A percentile compares a stretch with the other conserved stretches of the same genome.
Evolutionary conservation across 495 filamentous ascomycete genomes (phyloP).

Genomic region (Hypoxylon subgilvum): DNA sequence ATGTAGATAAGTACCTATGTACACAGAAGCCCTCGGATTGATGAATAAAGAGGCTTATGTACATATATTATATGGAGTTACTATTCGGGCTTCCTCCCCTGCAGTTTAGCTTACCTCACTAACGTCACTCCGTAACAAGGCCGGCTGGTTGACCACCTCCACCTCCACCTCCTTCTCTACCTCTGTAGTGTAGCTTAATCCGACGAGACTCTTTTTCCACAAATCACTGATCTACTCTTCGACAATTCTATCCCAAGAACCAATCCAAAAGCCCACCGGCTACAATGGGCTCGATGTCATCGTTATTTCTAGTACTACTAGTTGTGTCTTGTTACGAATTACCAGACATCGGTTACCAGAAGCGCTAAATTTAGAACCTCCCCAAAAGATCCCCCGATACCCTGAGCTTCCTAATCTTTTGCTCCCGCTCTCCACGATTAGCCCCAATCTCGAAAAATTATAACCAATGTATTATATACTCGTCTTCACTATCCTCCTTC

Average conservation of each 20-base stretch:
- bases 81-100: too few species aligned
- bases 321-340: conserved; percentile 27
- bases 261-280: conserved; percentile 7
- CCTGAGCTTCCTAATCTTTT: neutral
- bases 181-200: conserved; percentile 1
- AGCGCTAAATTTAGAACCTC: conserved; percentile 20
- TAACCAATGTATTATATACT: conserved; percentile 40
- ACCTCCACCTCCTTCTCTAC: neutral
- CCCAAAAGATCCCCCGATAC: conserved; percentile 1
- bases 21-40: too few species aligned
- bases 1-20: too few species aligned
- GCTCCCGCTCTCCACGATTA: neutral
- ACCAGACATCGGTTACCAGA: conserved; percentile 13
- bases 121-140: conserved; percentile 29
- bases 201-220: conserved; percentile 1
- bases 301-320: conserved; percentile 16
- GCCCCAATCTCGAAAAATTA: neutral
- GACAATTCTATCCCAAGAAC: neutral
- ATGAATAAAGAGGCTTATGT: conserved; percentile 7
- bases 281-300: conserved; percentile 34
- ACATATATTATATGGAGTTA: too few species aligned
- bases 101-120: too few species aligned
- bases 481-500: conserved; percentile 39
- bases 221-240: neutral
- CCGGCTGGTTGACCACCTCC: conserved; percentile 5